Evolutionary conservation across 148 eudicot species (phyloP), one percentile per base, ranked within the genome.

Genomic region (Drosera capensis): DNA sequence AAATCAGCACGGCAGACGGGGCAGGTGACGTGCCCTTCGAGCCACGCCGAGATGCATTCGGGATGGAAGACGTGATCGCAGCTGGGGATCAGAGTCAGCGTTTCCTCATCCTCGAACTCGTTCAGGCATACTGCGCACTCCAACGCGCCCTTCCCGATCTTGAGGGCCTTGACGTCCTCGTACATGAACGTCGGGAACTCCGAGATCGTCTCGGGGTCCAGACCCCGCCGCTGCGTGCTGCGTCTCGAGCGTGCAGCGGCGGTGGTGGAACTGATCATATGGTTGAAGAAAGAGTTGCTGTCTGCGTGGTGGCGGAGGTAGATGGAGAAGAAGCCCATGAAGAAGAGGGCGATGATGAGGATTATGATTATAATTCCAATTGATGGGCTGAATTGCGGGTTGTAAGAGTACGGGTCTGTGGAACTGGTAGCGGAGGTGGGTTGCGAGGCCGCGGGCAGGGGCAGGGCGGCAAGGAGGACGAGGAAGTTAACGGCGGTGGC

Each of bases 271-370:
- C 5, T 11, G 31, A 28, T 11, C 7, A 5, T 28, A 5, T 11
- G 31, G 31, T 11, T 28, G 5, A 6, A 0, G 31, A 28, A 5
- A 6, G 31, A 28, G 31, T 0, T 28, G 11, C 11, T 11, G 5
- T 28, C 31, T 11, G 31, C 31, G 31, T 11, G 66, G 62, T 71
- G 70, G 14, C 88, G 88, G 51, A 80, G 62, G 54, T 72, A 80
- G 5, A 80, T 68, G 3, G 77, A 70, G 65, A 80, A 80, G 48
- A 80, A 70, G 2, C 70, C 79, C 74, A 75, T 72, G 56, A 80
- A 56, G 48, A 75, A 80, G 1, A 80, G 69, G 0, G 88, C 79
- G 0, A 77, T 68, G 0, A 75, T 44, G 0, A 80, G 54, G 16
- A 75, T 59, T 3, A 62, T 65, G 15, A 80, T 65, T 40, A 80